phyloP scores from a whole-genome alignment of 345 rosid species.

The Triadica sebifera region DNA sequence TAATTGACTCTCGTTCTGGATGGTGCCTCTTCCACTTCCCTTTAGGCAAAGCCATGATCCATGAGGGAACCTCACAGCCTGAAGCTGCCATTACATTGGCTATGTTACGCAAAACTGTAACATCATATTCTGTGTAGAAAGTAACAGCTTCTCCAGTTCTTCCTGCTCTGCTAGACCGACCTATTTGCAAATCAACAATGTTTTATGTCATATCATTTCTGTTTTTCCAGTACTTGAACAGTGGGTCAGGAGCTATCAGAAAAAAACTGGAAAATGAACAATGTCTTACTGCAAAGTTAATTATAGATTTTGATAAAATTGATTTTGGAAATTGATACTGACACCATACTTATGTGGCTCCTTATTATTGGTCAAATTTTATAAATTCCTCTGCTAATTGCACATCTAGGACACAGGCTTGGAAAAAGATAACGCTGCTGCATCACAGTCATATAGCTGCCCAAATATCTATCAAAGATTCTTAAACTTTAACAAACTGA shows the following conservation, averaged over 20 bases:
- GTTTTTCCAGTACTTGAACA: neutral
- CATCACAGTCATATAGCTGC: neutral
- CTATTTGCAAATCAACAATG: constrained; percentile 31
- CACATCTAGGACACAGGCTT: no score
- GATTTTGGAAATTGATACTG: neutral
- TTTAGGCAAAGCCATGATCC: constrained; percentile 69
- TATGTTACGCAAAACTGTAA: constrained; percentile 69
- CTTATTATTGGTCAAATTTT: no score
- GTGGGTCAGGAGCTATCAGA: neutral
- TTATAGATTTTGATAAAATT: neutral
- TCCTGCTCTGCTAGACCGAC: constrained; percentile 93
- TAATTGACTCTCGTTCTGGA: constrained; percentile 67
- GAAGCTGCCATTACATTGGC: constrained; percentile 82
- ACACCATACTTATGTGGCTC: neutral
- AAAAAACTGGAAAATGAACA: neutral
- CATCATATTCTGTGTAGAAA: constrained; percentile 75
- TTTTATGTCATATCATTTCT: neutral
- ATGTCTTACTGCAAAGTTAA: neutral
- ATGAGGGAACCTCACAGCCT: constrained; percentile 89
- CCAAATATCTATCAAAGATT: neutral
- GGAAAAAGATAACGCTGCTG: neutral
- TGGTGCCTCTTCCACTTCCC: constrained; percentile 81
- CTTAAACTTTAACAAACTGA: neutral
- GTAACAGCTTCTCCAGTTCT: constrained; percentile 89
- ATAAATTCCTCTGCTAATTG: neutral